These are phyloP conservation scores for Suhomyces pyralidae DNA, from an alignment of 805 yeast genomes.

Conservation along the genomic window DNA sequence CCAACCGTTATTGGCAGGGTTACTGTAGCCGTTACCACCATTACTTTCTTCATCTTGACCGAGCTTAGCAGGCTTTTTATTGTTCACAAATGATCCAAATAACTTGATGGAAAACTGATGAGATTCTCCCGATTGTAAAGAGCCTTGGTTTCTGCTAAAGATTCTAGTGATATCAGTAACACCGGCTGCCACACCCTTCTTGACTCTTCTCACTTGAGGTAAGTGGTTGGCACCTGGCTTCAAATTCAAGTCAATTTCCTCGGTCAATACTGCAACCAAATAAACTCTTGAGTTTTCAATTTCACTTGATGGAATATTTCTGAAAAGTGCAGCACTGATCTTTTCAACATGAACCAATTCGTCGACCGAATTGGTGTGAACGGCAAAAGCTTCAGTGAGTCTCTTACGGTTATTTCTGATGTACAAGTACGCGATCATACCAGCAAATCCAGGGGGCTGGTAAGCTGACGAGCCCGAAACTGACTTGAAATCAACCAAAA, in stretches of 20 bases:
- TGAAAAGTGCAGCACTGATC: constrained; percentile 75
- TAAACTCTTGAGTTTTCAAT: constrained; percentile 64
- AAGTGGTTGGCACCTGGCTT: constrained; percentile 22
- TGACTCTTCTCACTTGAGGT: constrained; percentile 42
- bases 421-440: constrained; percentile 71
- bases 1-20: constrained; percentile 66
- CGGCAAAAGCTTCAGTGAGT: constrained; percentile 77
- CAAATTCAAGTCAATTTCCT: constrained; percentile 50
- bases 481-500: constrained; percentile 73
- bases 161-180: constrained; percentile 80
- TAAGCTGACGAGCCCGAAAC: constrained; percentile 57
- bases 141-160: constrained; percentile 62
- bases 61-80: constrained; percentile 26
- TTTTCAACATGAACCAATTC: constrained; percentile 58
- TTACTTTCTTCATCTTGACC: constrained; percentile 11
- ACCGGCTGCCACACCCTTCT: constrained; percentile 86
- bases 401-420: constrained; percentile 61
- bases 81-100: constrained; percentile 63
- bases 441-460: constrained; percentile 64
- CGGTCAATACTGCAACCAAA: constrained; percentile 73
- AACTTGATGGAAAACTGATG: constrained; percentile 70
- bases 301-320: constrained; percentile 68
- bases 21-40: background rate
- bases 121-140: constrained; percentile 57
- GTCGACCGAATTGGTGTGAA: constrained; percentile 57